These are phyloP conservation scores for Fomitopsis betulina DNA, from an alignment of 1,284 basidiomycete genomes.

Conservation along the genomic window DNA sequence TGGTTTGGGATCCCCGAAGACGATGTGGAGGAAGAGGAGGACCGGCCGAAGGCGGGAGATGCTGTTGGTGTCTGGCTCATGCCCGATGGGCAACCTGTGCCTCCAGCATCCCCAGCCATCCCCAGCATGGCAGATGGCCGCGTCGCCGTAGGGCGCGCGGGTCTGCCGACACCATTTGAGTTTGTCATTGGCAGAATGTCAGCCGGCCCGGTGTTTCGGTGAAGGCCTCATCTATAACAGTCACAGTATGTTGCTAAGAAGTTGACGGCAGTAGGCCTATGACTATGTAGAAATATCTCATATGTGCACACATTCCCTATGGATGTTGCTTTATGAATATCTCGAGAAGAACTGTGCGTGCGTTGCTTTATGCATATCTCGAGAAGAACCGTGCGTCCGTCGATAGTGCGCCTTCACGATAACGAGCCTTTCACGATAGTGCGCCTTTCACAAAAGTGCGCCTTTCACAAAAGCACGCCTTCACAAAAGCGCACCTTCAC, in stretches of 20 bases:
- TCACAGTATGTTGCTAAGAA: neutral
- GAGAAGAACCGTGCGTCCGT: too few relatives aligned
- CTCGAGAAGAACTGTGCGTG: too few relatives aligned
- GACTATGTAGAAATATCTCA: neutral
- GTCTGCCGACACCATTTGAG: neutral
- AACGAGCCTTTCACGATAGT: too few relatives aligned
- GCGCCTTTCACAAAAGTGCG: too few relatives aligned
- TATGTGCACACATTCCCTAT: neutral
- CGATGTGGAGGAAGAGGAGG: neutral
- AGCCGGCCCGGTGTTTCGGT: neutral
- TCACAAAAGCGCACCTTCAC: too few relatives aligned
- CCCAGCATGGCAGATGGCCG: neutral
- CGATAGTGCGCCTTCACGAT: too few relatives aligned
- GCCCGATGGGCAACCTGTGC: neutral
- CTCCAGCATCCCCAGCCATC: neutral
- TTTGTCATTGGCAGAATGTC: neutral
- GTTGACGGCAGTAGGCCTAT: neutral
- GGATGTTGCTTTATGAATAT: too few relatives aligned
- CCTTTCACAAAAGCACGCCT: too few relatives aligned
- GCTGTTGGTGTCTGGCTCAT: neutral
- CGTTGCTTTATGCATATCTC: too few relatives aligned
- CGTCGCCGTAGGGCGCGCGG: neutral
- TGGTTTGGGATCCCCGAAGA: neutral
- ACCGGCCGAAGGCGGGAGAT: neutral
- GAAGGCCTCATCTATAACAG: neutral